Evolutionary conservation across 1,139 yeast genomes (phyloP).

Genomic region (Taphrina pruni): DNA sequence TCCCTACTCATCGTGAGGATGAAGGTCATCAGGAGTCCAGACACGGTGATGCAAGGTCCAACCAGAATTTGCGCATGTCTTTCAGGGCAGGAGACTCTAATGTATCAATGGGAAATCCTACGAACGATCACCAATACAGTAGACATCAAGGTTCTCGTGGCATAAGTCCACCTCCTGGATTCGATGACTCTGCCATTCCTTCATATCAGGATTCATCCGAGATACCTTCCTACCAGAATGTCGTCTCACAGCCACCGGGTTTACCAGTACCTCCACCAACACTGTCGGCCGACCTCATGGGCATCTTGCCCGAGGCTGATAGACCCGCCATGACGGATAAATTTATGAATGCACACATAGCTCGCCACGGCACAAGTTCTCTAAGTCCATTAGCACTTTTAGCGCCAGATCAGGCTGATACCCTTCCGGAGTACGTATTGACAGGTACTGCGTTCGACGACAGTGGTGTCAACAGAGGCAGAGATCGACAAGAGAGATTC

Average conservation of each 20-base stretch:
- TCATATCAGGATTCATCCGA: slow-evolving; percentile 22
- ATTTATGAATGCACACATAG: slow-evolving; percentile 27
- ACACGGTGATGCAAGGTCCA: background rate
- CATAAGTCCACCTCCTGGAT: slow-evolving; percentile 28
- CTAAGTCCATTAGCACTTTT: slow-evolving; percentile 19
- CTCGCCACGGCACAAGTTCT: slow-evolving; percentile 15
- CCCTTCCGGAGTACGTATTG: slow-evolving; percentile 14
- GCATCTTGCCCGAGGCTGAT: slow-evolving; percentile 11
- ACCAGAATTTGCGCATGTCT: background rate
- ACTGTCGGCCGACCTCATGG: background rate
- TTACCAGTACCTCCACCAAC: background rate
- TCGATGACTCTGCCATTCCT: slow-evolving; percentile 26
- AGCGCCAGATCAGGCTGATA: slow-evolving; percentile 29
- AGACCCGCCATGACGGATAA: slow-evolving; percentile 29
- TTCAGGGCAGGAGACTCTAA: background rate
- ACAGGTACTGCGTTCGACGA: slow-evolving; percentile 12
- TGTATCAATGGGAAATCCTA: slow-evolving; percentile 6
- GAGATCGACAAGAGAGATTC: slow-evolving; percentile 9
- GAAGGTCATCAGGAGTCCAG: background rate
- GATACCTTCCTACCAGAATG: slow-evolving; percentile 21
- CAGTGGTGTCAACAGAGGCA: background rate
- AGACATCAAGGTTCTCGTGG: slow-evolving; percentile 26
- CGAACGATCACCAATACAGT: slow-evolving; percentile 21
- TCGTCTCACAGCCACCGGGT: slow-evolving; percentile 19
- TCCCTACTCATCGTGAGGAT: background rate